phyloP scores from a whole-genome alignment of 768 basidiomycete species.

The Punctularia strigosozonata region DNA sequence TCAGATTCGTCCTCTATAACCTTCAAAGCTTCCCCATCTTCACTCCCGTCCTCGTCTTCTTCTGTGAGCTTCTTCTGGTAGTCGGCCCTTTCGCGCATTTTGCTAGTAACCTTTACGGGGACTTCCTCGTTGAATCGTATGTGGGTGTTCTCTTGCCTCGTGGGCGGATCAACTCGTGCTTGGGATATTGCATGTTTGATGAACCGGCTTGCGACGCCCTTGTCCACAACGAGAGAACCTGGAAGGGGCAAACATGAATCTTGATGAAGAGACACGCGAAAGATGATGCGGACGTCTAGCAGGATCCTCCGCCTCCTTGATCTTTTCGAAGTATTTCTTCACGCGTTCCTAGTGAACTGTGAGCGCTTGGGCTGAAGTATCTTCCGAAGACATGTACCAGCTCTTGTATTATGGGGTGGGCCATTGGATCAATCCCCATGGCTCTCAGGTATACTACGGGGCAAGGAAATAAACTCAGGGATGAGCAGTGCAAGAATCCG shows the following conservation, averaged over 20 bases:
- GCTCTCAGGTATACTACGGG: conserved; percentile 68
- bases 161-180: conserved; percentile 22
- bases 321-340: conserved; percentile 74
- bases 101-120: conserved; percentile 50
- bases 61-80: conserved; percentile 48
- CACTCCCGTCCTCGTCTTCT: conserved; percentile 27
- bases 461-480: neutral
- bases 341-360: conserved; percentile 53
- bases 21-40: conserved; percentile 19
- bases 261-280: neutral
- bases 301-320: conserved; percentile 62
- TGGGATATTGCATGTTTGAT: conserved; percentile 76
- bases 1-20: conserved; percentile 27
- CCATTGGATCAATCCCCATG: conserved; percentile 67
- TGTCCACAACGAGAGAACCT: conserved; percentile 51
- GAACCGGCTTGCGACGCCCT: conserved; percentile 68
- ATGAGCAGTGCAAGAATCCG: neutral
- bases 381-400: conserved; percentile 26
- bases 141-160: conserved; percentile 10
- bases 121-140: conserved; percentile 14
- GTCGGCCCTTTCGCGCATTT: conserved; percentile 60
- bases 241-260: conserved; percentile 3
- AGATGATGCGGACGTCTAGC: conserved; percentile 33
- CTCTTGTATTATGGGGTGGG: conserved; percentile 67
- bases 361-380: neutral